Conservation (phyloP, 2,329 filamentous ascomycete species). For the Metarhizium brunneum region DNA sequence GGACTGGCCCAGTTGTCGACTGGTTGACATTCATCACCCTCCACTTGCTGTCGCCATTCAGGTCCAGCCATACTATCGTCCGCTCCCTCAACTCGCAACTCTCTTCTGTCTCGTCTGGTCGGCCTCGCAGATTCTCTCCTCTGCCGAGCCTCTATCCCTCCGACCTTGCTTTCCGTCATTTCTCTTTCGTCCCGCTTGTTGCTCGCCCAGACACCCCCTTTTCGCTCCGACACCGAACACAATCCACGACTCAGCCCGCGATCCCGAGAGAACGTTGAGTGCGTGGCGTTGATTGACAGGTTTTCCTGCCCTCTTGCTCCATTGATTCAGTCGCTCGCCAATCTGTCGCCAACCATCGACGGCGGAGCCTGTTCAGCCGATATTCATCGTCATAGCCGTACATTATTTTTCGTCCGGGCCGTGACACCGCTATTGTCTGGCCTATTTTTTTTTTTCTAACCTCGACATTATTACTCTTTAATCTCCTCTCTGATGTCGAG, state of each 20-base stretch:
- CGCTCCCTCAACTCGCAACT: background rate
- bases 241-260: background rate
- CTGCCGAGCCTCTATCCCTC: background rate
- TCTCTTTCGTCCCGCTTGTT: background rate
- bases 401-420: background rate
- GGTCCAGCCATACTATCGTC: background rate
- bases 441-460: background rate
- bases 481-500: constrained; percentile 3
- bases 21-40: background rate
- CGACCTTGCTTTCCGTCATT: background rate
- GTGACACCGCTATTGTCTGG: background rate
- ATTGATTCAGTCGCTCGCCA: background rate
- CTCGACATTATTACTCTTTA: background rate
- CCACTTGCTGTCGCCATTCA: constrained; percentile 1
- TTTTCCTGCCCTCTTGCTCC: background rate
- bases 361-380: background rate
- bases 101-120: background rate
- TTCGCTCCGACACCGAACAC: background rate
- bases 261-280: background rate
- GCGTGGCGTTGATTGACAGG: background rate
- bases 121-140: background rate
- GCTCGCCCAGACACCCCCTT: background rate
- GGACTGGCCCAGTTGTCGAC: background rate
- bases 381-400: background rate
- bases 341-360: background rate